These are phyloP conservation scores for Aspergillus awamori DNA, from an alignment of 2,329 filamentous ascomycete species.

Conservation along the genomic window DNA sequence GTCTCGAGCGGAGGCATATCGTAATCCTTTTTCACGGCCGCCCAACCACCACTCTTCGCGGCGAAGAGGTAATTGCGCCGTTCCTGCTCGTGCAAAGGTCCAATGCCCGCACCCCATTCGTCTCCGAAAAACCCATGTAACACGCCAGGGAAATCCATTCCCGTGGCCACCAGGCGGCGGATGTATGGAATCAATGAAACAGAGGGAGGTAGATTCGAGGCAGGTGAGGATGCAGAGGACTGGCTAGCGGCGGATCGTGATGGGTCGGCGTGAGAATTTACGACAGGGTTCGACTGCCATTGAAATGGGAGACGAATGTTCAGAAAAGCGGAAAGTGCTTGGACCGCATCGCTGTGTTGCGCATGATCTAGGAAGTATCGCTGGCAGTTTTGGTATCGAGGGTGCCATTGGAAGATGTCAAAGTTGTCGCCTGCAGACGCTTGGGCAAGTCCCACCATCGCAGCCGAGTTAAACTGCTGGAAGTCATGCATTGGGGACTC, in stretches of 20 bases:
- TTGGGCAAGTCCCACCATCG: constrained; percentile 42
- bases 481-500: constrained; percentile 34
- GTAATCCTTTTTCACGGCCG: constrained; percentile 85
- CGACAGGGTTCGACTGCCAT: constrained; percentile 56
- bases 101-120: constrained; percentile 79
- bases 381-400: constrained; percentile 85
- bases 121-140: constrained; percentile 97
- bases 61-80: constrained; percentile 93
- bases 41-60: constrained; percentile 89
- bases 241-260: constrained; percentile 43
- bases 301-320: constrained; percentile 93
- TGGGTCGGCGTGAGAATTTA: constrained; percentile 41
- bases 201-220: constrained; percentile 41
- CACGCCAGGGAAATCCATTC: constrained; percentile 84
- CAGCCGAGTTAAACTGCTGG: constrained; percentile 40
- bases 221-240: constrained; percentile 38
- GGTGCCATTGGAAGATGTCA: constrained; percentile 86
- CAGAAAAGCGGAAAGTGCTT: constrained; percentile 85
- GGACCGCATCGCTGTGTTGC: constrained; percentile 78
- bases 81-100: constrained; percentile 83
- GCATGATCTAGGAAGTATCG: constrained; percentile 90
- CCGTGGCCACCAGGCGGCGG: constrained; percentile 84
- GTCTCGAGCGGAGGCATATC: constrained; percentile 83
- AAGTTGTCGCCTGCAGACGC: constrained; percentile 51
- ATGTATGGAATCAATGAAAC: constrained; percentile 86